phyloP scores from a whole-genome alignment of 2,329 filamentous ascomycete genomes.

The Neofusicoccum parvum region DNA sequence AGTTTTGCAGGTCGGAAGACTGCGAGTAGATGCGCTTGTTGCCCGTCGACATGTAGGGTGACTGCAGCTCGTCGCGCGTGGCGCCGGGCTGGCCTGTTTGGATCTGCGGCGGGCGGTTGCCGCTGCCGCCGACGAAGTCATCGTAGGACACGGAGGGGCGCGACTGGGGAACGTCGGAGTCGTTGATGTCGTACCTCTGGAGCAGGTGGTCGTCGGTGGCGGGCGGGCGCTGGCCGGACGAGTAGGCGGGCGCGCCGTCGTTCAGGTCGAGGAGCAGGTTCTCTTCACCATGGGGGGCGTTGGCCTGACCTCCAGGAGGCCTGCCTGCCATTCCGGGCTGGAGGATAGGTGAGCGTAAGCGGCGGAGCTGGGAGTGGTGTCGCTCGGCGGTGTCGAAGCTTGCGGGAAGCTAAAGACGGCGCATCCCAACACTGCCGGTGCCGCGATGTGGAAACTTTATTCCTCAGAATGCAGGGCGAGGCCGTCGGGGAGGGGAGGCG shows the following conservation, averaged over 20 bases:
- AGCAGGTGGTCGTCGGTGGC: conserved; percentile 80
- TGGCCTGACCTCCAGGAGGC: conserved; percentile 55
- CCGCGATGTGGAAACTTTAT: not conserved
- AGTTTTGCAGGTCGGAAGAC: conserved; percentile 81
- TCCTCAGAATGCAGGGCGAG: not conserved
- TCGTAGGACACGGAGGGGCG: conserved; percentile 93
- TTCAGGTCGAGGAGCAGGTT: conserved; percentile 73
- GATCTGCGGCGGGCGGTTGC: conserved; percentile 2
- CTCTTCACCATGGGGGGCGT: conserved; percentile 38
- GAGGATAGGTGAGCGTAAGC: not conserved
- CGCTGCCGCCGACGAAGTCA: conserved; percentile 77
- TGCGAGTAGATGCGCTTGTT: conserved; percentile 63
- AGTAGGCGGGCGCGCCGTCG: conserved; percentile 71
- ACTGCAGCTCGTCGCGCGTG: conserved; percentile 37
- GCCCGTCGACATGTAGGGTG: conserved; percentile 37
- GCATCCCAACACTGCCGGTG: conserved; percentile 7
- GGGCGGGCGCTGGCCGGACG: conserved; percentile 74
- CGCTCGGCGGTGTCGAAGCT: conserved; percentile 11
- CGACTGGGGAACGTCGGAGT: conserved; percentile 62
- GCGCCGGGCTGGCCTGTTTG: conserved; percentile 47
- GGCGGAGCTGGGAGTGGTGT: conserved; percentile 3
- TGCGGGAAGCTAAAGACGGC: conserved; percentile 16
- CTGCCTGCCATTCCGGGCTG: conserved; percentile 53
- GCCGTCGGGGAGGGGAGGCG: conserved; percentile 2
- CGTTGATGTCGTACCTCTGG: conserved; percentile 71